These are phyloP conservation scores for Oehlia diaphana DNA, from an alignment of 192 early-diverging fungal species.

Conservation along the genomic window DNA sequence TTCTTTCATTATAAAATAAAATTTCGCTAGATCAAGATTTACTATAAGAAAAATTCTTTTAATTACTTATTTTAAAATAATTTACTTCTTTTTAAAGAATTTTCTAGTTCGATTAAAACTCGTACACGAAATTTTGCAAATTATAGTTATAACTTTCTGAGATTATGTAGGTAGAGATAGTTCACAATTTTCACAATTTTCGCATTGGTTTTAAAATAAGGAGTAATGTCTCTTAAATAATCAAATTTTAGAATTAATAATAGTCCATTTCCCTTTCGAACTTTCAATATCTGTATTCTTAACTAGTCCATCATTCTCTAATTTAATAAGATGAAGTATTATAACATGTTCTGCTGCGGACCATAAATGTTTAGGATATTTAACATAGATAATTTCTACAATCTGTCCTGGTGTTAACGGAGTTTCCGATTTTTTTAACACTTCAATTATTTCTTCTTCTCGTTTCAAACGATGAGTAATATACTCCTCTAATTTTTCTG, in stretches of 20 bases:
- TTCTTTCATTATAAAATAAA: too few relatives aligned
- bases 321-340: slow-evolving; percentile 55
- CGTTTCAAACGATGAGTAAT: slow-evolving; percentile 75
- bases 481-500: slow-evolving; percentile 67
- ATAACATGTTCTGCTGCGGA: slow-evolving; percentile 52
- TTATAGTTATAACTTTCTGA: too few relatives aligned
- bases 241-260: not conserved
- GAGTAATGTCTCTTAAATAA: not conserved
- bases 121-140: too few relatives aligned
- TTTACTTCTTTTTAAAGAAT: too few relatives aligned
- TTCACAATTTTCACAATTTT: too few relatives aligned
- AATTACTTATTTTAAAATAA: too few relatives aligned
- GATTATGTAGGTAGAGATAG: too few relatives aligned
- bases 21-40: too few relatives aligned
- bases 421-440: slow-evolving; percentile 32
- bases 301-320: slow-evolving; percentile 50
- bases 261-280: not conserved
- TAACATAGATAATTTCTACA: slow-evolving; percentile 53
- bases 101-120: too few relatives aligned
- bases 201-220: too few relatives aligned
- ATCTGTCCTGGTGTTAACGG: slow-evolving; percentile 50
- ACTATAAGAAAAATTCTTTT: too few relatives aligned
- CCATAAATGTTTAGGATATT: slow-evolving; percentile 52
- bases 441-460: slow-evolving; percentile 70
- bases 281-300: not conserved